Percentiles rank a stretch among this genome's conserved stretches.
Conservation (phyloP, 2,329 filamentous ascomycete genomes). For the Didymellaceae sp. region DNA sequence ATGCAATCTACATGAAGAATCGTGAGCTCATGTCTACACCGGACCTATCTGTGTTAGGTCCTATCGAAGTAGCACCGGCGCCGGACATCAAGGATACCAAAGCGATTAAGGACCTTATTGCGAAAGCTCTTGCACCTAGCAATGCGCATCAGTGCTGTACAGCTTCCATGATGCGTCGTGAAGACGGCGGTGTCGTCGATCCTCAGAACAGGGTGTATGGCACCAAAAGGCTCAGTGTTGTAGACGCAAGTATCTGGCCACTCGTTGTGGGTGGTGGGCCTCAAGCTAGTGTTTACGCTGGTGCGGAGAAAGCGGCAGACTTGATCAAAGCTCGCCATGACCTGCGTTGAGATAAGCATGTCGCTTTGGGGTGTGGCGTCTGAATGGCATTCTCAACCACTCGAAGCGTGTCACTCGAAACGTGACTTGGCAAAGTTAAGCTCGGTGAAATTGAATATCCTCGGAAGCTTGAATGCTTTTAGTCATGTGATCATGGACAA, state of each 20-base stretch:
- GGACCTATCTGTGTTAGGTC: constrained; percentile 24
- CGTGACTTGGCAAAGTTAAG: too few relatives aligned
- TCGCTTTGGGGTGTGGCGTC: too few relatives aligned
- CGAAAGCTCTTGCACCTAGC: constrained; percentile 20
- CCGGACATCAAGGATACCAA: constrained; percentile 20
- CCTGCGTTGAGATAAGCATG: neutral
- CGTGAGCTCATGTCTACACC: constrained; percentile 24
- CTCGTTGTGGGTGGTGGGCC: constrained; percentile 21
- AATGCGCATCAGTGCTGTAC: constrained; percentile 35
- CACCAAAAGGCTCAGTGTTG: constrained; percentile 21
- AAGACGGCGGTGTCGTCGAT: constrained; percentile 36
- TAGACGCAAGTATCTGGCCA: constrained; percentile 28
- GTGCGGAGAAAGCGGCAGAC: neutral
- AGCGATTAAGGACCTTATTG: constrained; percentile 18
- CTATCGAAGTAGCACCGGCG: constrained; percentile 35
- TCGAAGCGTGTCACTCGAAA: too few relatives aligned
- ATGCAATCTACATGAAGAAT: constrained; percentile 24
- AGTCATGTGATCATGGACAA: neutral
- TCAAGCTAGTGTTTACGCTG: constrained; percentile 13
- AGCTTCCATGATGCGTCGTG: constrained; percentile 29
- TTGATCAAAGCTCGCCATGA: neutral
- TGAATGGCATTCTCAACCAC: too few relatives aligned
- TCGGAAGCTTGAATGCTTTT: too few relatives aligned
- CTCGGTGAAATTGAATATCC: too few relatives aligned
- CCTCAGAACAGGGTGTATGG: constrained; percentile 32